phyloP scores from a whole-genome alignment of 2,329 filamentous ascomycete genomes.

The Claviceps sorghi region DNA sequence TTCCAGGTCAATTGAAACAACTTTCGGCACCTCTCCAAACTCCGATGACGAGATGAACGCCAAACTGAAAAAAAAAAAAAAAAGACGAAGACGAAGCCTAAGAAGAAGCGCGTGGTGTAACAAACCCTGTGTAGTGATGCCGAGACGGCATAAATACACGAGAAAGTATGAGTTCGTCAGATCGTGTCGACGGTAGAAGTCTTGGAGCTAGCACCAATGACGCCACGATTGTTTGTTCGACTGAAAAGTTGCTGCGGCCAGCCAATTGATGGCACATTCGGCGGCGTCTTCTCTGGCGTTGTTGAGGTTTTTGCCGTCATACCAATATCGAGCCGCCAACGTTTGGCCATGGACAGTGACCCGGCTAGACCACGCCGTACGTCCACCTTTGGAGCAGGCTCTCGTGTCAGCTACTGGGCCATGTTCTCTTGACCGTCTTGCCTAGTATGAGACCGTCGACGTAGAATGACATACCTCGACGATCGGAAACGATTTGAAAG shows the following conservation, averaged over 20 bases:
- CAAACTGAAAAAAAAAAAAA: background rate
- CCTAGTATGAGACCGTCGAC: background rate
- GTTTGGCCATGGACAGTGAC: constrained; percentile 55
- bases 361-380: constrained; percentile 78
- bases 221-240: constrained; percentile 14
- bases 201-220: constrained; percentile 7
- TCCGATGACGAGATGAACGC: background rate
- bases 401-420: background rate
- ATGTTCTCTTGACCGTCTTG: background rate
- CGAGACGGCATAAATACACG: background rate
- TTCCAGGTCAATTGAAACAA: background rate
- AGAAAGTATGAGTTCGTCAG: background rate
- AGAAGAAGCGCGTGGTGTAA: background rate
- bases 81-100: background rate
- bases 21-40: background rate
- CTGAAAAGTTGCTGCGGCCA: constrained; percentile 24
- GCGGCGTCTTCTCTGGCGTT: constrained; percentile 88
- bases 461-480: constrained; percentile 42
- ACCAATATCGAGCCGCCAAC: constrained; percentile 72
- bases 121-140: background rate
- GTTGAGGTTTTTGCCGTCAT: constrained; percentile 75
- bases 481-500: constrained; percentile 61
- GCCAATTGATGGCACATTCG: constrained; percentile 55
- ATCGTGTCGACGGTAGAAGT: background rate
- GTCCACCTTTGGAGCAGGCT: constrained; percentile 46